Evolutionary conservation across 306 rosid species (phyloP).

Genomic region (Begonia fuchsioides): DNA sequence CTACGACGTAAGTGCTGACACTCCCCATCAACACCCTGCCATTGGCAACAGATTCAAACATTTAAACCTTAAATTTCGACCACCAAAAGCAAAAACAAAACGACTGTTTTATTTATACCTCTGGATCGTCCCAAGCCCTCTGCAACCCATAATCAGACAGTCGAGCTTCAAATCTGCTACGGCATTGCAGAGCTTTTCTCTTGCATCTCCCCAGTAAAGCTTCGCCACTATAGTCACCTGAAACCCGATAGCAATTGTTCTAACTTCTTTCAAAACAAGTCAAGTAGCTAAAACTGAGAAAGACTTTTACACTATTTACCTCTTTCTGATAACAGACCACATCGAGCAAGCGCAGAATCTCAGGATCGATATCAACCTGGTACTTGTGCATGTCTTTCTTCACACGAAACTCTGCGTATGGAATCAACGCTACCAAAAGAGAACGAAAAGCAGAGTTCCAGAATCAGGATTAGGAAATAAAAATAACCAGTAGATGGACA

Average conservation of each 20-base stretch:
- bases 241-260: too few species aligned
- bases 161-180: constrained; percentile 32
- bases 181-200: constrained; percentile 28
- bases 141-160: constrained; percentile 38
- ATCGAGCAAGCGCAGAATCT: constrained; percentile 31
- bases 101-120: constrained; percentile 16
- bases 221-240: constrained; percentile 35
- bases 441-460: not conserved
- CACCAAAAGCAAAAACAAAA: not conserved
- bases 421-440: constrained; percentile 26
- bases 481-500: too few species aligned
- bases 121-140: constrained; percentile 37
- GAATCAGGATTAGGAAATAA: too few species aligned
- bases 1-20: constrained; percentile 28
- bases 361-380: constrained; percentile 21
- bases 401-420: constrained; percentile 32
- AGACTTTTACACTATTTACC: constrained; percentile 12
- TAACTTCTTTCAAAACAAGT: too few species aligned
- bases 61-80: too few species aligned
- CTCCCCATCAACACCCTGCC: constrained; percentile 43
- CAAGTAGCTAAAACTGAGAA: too few species aligned
- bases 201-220: constrained; percentile 42
- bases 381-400: constrained; percentile 20
- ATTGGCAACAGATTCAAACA: not conserved
- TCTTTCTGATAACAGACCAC: constrained; percentile 21